These are phyloP conservation scores for Diospyros kaki DNA, from an alignment of 148 eudicot species.

Conservation along the genomic window DNA sequence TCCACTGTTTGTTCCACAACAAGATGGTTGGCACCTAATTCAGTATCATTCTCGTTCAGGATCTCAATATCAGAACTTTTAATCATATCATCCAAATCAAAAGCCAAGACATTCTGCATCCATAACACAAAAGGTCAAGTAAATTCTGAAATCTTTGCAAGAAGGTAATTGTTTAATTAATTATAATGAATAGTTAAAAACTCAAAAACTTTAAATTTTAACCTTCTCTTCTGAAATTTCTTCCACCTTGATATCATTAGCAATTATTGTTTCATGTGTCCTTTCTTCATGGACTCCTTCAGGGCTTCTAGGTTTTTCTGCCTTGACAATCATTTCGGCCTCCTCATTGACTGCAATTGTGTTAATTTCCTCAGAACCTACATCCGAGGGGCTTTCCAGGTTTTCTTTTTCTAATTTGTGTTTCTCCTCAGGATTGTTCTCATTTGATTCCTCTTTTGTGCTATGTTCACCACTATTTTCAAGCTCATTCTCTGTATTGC, in stretches of 20 bases:
- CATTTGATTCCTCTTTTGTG: no score
- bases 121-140: background rate
- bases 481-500: no score
- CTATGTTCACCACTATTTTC: no score
- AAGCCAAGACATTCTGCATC: slow-evolving; percentile 7
- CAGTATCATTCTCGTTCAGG: background rate
- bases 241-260: background rate
- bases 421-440: no score
- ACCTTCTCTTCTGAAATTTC: slow-evolving; percentile 21
- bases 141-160: background rate
- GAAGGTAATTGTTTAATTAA: background rate
- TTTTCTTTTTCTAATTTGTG: background rate
- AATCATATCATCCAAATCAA: slow-evolving; percentile 6
- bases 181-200: background rate
- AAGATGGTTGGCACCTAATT: slow-evolving; percentile 9
- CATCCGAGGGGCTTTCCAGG: slow-evolving; percentile 8
- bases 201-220: background rate
- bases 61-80: background rate
- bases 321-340: background rate
- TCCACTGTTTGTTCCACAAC: slow-evolving; percentile 8
- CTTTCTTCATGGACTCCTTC: slow-evolving; percentile 9
- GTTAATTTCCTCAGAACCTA: slow-evolving; percentile 7
- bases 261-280: background rate
- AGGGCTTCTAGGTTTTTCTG: slow-evolving; percentile 7
- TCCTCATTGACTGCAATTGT: background rate